These are phyloP conservation scores for Thielaviopsis populi DNA, from an alignment of 2,329 filamentous ascomycete species.

Conservation along the genomic window DNA sequence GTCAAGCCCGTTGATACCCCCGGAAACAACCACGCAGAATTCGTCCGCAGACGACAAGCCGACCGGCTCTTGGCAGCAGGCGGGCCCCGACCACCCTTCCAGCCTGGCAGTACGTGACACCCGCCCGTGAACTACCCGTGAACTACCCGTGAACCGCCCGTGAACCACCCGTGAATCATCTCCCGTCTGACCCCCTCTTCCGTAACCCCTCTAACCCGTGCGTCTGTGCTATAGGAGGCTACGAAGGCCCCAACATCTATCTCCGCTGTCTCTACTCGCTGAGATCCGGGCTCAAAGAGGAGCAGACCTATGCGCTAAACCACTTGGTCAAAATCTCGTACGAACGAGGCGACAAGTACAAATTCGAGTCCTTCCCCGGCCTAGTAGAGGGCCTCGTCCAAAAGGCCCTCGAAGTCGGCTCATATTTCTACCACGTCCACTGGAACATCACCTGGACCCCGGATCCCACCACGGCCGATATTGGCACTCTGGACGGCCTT, in stretches of 20 bases:
- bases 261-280: conserved; percentile 73
- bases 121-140: not conserved
- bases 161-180: not conserved
- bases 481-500: conserved; percentile 30
- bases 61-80: conserved; percentile 28
- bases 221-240: conserved; percentile 31
- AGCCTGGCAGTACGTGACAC: conserved; percentile 47
- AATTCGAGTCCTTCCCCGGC: conserved; percentile 80
- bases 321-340: conserved; percentile 92
- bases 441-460: conserved; percentile 62
- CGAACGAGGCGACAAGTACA: conserved; percentile 88
- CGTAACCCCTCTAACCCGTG: not conserved
- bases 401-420: conserved; percentile 64
- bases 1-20: conserved; percentile 63
- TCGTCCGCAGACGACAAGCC: conserved; percentile 31
- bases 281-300: conserved; percentile 60
- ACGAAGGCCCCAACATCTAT: conserved; percentile 78
- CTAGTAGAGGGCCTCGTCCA: conserved; percentile 78
- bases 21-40: conserved; percentile 55
- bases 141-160: too few species aligned
- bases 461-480: conserved; percentile 33
- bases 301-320: conserved; percentile 85
- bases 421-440: conserved; percentile 64
- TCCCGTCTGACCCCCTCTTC: not conserved
- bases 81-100: conserved; percentile 32